A percentile compares a stretch with the other conserved stretches of the same genome.
Evolutionary conservation across 345 rosid genomes (phyloP).

Genomic region (Pugionium cornutum): DNA sequence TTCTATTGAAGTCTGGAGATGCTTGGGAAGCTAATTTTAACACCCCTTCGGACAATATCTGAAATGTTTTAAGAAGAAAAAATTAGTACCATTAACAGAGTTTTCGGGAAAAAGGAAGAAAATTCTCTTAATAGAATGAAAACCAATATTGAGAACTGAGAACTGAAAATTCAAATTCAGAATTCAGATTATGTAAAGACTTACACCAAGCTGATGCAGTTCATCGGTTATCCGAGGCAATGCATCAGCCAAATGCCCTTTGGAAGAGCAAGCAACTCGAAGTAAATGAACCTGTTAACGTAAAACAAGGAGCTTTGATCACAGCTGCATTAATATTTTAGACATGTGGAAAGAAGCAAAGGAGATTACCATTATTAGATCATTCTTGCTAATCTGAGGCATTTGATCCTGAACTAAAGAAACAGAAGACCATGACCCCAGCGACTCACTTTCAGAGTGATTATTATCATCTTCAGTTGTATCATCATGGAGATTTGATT

Average conservation of each 20-base stretch:
- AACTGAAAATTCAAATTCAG: not conserved
- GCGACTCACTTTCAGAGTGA: slow-evolving; percentile 46
- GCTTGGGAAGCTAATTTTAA: slow-evolving; percentile 73
- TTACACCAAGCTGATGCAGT: slow-evolving; percentile 79
- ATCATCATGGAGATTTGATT: slow-evolving; percentile 29
- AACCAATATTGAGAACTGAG: not conserved
- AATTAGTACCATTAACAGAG: slow-evolving; percentile 28
- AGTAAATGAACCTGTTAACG: slow-evolving; percentile 73
- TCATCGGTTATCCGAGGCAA: slow-evolving; percentile 71
- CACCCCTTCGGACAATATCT: slow-evolving; percentile 73
- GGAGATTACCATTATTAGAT: slow-evolving; percentile 64
- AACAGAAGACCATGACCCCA: slow-evolving; percentile 51
- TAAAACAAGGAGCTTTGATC: slow-evolving; percentile 10
- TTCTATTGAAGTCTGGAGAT: slow-evolving; percentile 58
- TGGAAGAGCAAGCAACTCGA: slow-evolving; percentile 78
- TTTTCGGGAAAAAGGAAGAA: not conserved
- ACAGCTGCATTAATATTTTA: not conserved
- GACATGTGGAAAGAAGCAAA: slow-evolving; percentile 21
- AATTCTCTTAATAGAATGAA: not conserved
- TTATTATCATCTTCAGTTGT: slow-evolving; percentile 43
- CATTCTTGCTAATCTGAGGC: slow-evolving; percentile 59
- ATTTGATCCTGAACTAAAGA: slow-evolving; percentile 49
- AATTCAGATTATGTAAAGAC: slow-evolving; percentile 33
- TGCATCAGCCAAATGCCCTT: slow-evolving; percentile 64
- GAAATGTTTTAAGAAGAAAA: no score